These are phyloP conservation scores for Barnettozyma wickerhamii DNA, from an alignment of 805 yeast genomes.

Conservation along the genomic window DNA sequence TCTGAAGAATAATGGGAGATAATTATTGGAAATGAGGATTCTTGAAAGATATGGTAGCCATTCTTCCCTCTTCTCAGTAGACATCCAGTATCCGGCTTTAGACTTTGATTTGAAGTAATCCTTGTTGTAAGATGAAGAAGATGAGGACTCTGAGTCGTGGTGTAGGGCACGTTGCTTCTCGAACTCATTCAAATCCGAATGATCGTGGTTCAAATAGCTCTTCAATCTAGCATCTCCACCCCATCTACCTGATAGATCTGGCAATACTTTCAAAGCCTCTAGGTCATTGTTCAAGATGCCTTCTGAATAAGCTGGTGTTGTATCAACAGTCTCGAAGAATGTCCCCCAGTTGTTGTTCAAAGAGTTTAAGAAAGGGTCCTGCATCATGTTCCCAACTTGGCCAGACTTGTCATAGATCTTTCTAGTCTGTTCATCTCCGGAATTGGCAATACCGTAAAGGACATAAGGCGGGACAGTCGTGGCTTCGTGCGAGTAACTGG, in stretches of 20 bases:
- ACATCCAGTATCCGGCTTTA: conserved; percentile 66
- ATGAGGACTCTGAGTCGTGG: conserved; percentile 2
- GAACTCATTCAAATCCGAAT: conserved; percentile 9
- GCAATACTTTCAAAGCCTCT: conserved; percentile 26
- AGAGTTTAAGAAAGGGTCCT: conserved; percentile 33
- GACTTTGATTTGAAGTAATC: conserved; percentile 41
- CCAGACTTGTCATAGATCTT: conserved; percentile 5
- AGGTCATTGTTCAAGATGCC: conserved; percentile 20
- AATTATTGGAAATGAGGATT: conserved; percentile 68
- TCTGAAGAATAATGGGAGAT: conserved; percentile 75
- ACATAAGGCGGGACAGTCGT: conserved; percentile 61
- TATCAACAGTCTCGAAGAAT: conserved; percentile 43
- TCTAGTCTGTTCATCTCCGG: conserved; percentile 19
- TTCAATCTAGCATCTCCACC: conserved; percentile 65
- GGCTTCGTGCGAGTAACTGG: conserved; percentile 34
- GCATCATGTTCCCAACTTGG: conserved; percentile 1
- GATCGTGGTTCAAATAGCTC: conserved; percentile 40
- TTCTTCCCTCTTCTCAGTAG: conserved; percentile 54
- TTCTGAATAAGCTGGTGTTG: conserved; percentile 34
- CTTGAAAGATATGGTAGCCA: conserved; percentile 59
- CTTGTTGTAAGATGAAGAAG: conserved; percentile 19
- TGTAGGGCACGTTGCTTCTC: conserved; percentile 3
- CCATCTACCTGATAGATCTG: conserved; percentile 54
- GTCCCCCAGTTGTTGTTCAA: conserved; percentile 47
- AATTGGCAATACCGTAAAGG: conserved; percentile 43